Base-by-base conservation (phyloP, 805 yeast genomes). In the Candida sakaeoensis region DNA sequence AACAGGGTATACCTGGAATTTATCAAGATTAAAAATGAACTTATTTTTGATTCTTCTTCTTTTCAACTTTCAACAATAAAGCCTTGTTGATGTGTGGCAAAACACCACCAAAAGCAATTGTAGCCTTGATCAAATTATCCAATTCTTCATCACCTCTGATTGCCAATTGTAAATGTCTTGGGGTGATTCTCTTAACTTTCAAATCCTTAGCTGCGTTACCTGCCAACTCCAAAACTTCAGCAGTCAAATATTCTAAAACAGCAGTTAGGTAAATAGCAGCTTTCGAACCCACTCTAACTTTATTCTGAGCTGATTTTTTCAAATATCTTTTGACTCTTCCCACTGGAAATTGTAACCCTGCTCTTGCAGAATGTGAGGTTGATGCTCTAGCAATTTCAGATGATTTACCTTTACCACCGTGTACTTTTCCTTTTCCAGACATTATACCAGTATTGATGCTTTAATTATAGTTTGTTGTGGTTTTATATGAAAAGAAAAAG, bases 21-120 rank as follows among this genome's bases (percentile, higher is more conserved):
- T n/a, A 17, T 15, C 5, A 18, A 31, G 34, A 10, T 7, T n/a
- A 28, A 28, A 12, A 5, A 7, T 28, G 5, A 17, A 24, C 14
- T 25, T 37, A 43, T 25, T 40, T 37, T 35, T 43, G 52, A 27
- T 31, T 31, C 54, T 72, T 70, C 51, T 71, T 70, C 68, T 79
- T 77, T 60, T 82, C 90, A 39, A 81, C 87, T 70, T 85, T 83
- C 58, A 85, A 77, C 52, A 85, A 70, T 55, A 85, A 72, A 42
- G 87, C 88, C 63, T 83, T 82, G 70, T 87, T 86, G 59, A 87
- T 86, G 62, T 88, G 95, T 41, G 98, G 98, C 63, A 91, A 74
- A 40, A 91, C 98, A 82, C 98, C 98, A 75, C 98, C 98, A 54
- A 83, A 88, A 29, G 97, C 96, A 61, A 91, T 91, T 44, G 97